These are phyloP conservation scores for Karstenula rhodostoma DNA, from an alignment of 2,329 filamentous ascomycete genomes.

Conservation along the genomic window DNA sequence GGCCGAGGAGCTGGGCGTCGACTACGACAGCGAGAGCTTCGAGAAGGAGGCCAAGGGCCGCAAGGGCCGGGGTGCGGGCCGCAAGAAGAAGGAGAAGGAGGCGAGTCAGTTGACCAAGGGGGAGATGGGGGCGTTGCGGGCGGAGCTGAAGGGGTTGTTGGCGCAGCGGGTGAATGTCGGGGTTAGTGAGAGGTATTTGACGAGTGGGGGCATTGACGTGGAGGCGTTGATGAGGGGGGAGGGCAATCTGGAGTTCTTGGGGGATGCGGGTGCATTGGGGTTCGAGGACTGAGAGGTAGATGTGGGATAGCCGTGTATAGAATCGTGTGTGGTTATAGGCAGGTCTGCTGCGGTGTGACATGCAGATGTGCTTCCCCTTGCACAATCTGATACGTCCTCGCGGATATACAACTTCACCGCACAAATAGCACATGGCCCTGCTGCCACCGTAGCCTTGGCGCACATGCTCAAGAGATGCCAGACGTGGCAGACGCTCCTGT, in stretches of 20 bases:
- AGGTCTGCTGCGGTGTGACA: neutral
- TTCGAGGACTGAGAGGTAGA: conserved; percentile 35
- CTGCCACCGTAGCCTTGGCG: too few relatives aligned
- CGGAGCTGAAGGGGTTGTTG: conserved; percentile 76
- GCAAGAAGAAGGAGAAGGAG: conserved; percentile 78
- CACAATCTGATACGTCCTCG: too few relatives aligned
- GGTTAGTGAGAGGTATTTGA: conserved; percentile 86
- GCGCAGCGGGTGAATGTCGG: conserved; percentile 81
- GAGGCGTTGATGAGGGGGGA: conserved; percentile 69
- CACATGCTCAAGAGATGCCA: too few relatives aligned
- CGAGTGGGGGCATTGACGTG: conserved; percentile 83
- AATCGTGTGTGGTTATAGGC: neutral
- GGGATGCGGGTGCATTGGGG: conserved; percentile 59
- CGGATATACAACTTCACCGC: too few relatives aligned
- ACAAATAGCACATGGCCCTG: too few relatives aligned
- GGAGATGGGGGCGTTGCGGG: conserved; percentile 74
- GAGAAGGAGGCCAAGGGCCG: conserved; percentile 67
- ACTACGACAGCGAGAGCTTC: conserved; percentile 90
- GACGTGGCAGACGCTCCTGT: too few relatives aligned
- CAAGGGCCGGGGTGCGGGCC: conserved; percentile 69
- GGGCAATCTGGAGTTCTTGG: conserved; percentile 72
- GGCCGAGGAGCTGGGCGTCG: conserved; percentile 91
- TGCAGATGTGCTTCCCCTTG: too few relatives aligned
- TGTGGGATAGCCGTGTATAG: neutral
- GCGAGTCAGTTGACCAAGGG: conserved; percentile 73